phyloP scores from a whole-genome alignment of 345 rosid genomes.

The Clarkia xantiana region DNA sequence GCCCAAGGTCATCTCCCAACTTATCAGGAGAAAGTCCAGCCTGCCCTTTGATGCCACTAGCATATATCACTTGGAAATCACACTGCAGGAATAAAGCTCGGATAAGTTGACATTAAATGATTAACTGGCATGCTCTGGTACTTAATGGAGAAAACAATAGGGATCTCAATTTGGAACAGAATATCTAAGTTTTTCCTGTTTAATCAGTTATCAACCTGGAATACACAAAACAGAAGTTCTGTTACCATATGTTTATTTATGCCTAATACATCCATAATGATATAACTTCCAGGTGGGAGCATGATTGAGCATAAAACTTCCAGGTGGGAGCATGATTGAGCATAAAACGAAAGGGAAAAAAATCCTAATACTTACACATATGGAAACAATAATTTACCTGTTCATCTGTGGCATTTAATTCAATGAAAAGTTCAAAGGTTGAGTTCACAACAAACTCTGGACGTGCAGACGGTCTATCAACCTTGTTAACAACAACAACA shows the following conservation, averaged over 20 bases:
- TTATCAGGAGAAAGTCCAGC: conserved; percentile 82
- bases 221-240: too few species aligned
- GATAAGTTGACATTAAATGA: conserved; percentile 3
- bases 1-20: conserved; percentile 85
- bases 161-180: too few species aligned
- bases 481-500: conserved; percentile 94
- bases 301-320: too few species aligned
- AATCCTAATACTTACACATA: too few species aligned
- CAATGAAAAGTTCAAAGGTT: conserved; percentile 93
- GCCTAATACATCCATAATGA: too few species aligned
- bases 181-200: too few species aligned
- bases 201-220: too few species aligned
- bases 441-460: conserved; percentile 86
- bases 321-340: too few species aligned
- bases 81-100: conserved; percentile 34
- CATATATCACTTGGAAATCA: conserved; percentile 93
- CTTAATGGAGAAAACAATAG: not conserved
- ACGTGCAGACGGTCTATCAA: conserved; percentile 92
- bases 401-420: conserved; percentile 90
- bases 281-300: too few species aligned
- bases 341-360: too few species aligned
- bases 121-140: not conserved
- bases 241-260: too few species aligned
- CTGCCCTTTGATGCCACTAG: conserved; percentile 87
- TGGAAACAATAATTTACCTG: conserved; percentile 36